Evolutionary conservation across 331 rosid species (phyloP).

Genomic region (Phaseolus coccineus): DNA sequence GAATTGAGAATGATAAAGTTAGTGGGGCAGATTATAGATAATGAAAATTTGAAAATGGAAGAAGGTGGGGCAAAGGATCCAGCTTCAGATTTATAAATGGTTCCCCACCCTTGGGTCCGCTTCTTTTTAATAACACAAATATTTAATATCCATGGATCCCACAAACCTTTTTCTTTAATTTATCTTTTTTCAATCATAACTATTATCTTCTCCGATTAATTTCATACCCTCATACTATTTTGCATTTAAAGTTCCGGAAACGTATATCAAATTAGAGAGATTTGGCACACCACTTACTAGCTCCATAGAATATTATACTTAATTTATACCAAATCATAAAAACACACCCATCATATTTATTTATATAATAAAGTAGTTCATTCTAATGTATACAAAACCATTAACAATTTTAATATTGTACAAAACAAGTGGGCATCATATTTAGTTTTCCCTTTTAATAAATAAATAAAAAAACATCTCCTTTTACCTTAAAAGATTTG

Average conservation of each 20-base stretch:
- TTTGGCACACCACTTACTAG: no score
- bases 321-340: no score
- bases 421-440: constrained; percentile 35
- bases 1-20: constrained; percentile 18
- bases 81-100: neutral
- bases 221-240: no score
- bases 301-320: no score
- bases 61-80: constrained; percentile 22
- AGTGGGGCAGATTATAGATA: constrained; percentile 20
- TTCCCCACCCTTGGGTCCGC: neutral
- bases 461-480: constrained; percentile 25
- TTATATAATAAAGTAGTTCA: neutral
- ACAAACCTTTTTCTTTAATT: neutral
- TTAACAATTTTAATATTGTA: constrained; percentile 44
- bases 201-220: no score
- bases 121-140: neutral
- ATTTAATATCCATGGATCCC: neutral
- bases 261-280: no score
- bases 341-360: no score
- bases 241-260: no score
- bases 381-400: constrained; percentile 19
- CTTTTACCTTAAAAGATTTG: constrained; percentile 33
- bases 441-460: constrained; percentile 15
- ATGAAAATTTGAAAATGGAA: neutral
- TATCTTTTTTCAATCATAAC: neutral